phyloP scores from a whole-genome alignment of 768 basidiomycete genomes.

The Suillus paluster region DNA sequence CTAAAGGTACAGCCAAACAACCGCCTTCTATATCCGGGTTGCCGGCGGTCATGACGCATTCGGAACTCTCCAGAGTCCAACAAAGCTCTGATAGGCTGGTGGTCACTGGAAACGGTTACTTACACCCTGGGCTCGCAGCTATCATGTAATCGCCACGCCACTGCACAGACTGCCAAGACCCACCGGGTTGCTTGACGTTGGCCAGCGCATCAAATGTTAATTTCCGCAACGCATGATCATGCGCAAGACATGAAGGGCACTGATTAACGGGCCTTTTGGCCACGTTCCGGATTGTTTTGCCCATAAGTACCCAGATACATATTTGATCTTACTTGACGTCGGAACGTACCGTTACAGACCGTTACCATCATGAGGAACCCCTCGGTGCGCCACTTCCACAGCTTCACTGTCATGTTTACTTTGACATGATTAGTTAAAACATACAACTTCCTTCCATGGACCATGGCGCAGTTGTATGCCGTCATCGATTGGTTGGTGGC shows the following conservation, averaged over 20 bases:
- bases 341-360: no score
- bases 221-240: not conserved
- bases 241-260: not conserved
- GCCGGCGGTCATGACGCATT: not conserved
- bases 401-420: not conserved
- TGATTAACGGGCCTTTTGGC: not conserved
- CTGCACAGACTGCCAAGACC: not conserved
- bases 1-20: conserved; percentile 33
- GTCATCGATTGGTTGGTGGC: not conserved
- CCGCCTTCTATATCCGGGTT: conserved; percentile 7
- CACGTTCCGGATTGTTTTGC: not conserved
- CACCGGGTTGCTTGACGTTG: not conserved
- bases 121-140: not conserved
- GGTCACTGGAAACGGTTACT: not conserved
- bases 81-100: no score
- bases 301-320: not conserved
- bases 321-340: not conserved
- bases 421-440: not conserved
- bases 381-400: not conserved
- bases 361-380: not conserved
- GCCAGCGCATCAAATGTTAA: not conserved
- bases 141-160: not conserved
- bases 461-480: not conserved
- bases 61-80: no score
- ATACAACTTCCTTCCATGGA: not conserved